Evolutionary conservation across 2,329 filamentous ascomycete genomes (phyloP).

Genomic region (Mollisia scopiformis): DNA sequence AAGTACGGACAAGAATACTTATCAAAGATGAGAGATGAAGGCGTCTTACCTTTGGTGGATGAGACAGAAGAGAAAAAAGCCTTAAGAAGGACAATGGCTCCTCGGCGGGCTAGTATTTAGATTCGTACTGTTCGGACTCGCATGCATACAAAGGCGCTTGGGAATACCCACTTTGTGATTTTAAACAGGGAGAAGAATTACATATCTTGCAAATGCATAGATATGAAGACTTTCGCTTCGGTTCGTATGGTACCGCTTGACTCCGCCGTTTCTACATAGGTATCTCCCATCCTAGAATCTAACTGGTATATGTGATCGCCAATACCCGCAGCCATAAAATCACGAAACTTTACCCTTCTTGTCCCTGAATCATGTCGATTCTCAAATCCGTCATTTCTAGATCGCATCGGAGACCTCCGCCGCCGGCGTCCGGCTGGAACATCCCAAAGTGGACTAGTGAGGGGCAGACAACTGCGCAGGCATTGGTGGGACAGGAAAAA

Average conservation of each 20-base stretch:
- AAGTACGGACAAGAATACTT: constrained; percentile 82
- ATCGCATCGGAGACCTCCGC: no score
- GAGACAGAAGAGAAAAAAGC: constrained; percentile 79
- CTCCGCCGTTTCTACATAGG: neutral
- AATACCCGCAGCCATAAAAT: neutral
- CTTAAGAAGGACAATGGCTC: constrained; percentile 77
- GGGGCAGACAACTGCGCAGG: constrained; percentile 1
- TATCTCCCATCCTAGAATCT: no score
- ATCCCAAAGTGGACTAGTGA: neutral
- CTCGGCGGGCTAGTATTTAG: constrained; percentile 77
- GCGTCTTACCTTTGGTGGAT: constrained; percentile 70
- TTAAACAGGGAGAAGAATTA: neutral
- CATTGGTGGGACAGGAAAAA: constrained; percentile 11
- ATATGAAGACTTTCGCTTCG: no score
- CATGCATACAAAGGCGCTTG: constrained; percentile 16
- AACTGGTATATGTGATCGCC: no score
- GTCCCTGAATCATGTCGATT: neutral
- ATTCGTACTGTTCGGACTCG: neutral
- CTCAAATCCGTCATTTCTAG: neutral
- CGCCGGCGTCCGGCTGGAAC: neutral
- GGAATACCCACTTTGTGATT: constrained; percentile 13
- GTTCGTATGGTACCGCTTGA: no score
- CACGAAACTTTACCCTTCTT: neutral
- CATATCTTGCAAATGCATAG: no score
- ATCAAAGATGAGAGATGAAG: constrained; percentile 75